phyloP scores from a whole-genome alignment of 1,284 basidiomycete genomes.

The Porodaedalea pini region DNA sequence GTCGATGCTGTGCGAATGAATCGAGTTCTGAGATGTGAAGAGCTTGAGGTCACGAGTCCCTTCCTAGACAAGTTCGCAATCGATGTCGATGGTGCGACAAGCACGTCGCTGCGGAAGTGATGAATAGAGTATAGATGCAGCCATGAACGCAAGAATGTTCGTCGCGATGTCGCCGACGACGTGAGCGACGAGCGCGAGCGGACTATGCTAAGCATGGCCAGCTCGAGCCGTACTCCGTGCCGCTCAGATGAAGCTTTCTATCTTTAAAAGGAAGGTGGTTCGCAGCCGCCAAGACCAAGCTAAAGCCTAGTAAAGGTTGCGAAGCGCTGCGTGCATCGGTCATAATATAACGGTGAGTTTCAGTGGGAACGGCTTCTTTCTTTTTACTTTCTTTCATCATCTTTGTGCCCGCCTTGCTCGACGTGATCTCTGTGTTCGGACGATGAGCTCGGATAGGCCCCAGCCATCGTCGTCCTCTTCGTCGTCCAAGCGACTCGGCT shows the following conservation, averaged over 20 bases:
- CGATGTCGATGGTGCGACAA: background rate
- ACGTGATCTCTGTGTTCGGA: background rate
- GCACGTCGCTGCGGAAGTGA: background rate
- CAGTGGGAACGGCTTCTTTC: background rate
- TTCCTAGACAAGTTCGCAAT: background rate
- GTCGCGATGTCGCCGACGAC: background rate
- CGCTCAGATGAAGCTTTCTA: no score
- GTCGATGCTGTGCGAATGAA: background rate
- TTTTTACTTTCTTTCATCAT: constrained; percentile 7
- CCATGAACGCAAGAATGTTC: background rate
- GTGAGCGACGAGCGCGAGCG: background rate
- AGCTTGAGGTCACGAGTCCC: background rate
- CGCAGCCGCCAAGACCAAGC: no score
- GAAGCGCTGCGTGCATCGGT: no score
- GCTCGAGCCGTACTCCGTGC: no score
- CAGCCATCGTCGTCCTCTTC: constrained; percentile 8
- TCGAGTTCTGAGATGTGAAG: background rate
- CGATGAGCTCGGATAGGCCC: constrained; percentile 9
- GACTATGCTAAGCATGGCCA: no score
- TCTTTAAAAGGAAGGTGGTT: no score
- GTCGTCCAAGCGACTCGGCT: constrained; percentile 9
- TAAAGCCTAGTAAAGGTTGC: no score
- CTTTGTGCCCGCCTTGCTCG: background rate
- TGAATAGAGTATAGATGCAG: background rate
- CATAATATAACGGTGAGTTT: no score